Conservation (phyloP, 495 filamentous ascomycete genomes). For the Penicillium chermesinum region DNA sequence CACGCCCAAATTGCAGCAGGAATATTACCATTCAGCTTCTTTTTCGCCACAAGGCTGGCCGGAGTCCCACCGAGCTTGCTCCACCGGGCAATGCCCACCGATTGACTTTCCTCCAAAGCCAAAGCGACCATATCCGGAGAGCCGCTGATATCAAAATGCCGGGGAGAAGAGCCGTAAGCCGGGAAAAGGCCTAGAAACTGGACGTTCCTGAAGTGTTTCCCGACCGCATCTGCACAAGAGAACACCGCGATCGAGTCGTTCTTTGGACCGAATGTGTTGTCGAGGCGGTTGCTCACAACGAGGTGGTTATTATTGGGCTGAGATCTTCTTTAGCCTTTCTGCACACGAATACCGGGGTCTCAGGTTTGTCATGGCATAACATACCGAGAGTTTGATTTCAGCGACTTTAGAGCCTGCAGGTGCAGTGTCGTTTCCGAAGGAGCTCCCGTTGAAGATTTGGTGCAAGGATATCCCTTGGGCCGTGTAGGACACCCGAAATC, state of each 20-base stretch:
- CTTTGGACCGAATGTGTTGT: slow-evolving; percentile 37
- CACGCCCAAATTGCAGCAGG: slow-evolving; percentile 11
- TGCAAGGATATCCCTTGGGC: slow-evolving; percentile 30
- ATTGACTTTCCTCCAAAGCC: slow-evolving; percentile 16
- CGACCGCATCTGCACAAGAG: slow-evolving; percentile 8
- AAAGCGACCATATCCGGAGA: slow-evolving; percentile 29
- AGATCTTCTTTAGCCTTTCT: too few species aligned
- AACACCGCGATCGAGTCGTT: slow-evolving; percentile 45
- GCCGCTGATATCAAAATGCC: slow-evolving; percentile 32
- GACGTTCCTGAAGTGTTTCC: slow-evolving; percentile 20
- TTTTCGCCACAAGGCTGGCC: slow-evolving; percentile 10
- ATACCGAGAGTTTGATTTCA: slow-evolving; percentile 57
- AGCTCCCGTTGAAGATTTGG: slow-evolving; percentile 36
- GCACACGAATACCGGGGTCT: background rate
- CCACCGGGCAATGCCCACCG: slow-evolving; percentile 10
- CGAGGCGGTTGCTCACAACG: slow-evolving; percentile 55
- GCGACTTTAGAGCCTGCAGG: slow-evolving; percentile 43
- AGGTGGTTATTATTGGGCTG: slow-evolving; percentile 20
- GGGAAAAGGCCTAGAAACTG: slow-evolving; percentile 29
- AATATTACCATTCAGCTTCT: slow-evolving; percentile 13
- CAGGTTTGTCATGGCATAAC: slow-evolving; percentile 12
- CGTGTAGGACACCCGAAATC: slow-evolving; percentile 48
- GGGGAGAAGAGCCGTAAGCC: slow-evolving; percentile 33
- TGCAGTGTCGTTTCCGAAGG: slow-evolving; percentile 37
- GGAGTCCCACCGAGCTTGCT: slow-evolving; percentile 6